phyloP scores from a whole-genome alignment of 1,284 basidiomycete species.

The Calocybe gambosa region DNA sequence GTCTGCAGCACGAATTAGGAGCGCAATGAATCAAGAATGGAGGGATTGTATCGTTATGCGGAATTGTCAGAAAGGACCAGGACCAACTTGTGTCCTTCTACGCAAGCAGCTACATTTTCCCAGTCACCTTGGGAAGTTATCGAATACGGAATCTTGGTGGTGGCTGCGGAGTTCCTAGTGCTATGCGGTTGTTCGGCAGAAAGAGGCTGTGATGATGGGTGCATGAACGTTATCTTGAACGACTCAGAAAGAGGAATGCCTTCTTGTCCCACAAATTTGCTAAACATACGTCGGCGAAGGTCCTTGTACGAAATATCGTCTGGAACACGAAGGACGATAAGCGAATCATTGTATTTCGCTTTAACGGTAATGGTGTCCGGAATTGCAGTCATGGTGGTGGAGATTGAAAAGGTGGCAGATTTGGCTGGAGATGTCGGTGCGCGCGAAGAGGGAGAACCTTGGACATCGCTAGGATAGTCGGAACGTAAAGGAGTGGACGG shows the following conservation, averaged over 20 bases:
- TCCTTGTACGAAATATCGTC: slow-evolving; percentile 40
- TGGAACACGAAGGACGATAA: slow-evolving; percentile 54
- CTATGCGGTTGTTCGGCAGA: slow-evolving; percentile 1
- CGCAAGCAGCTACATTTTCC: slow-evolving; percentile 28
- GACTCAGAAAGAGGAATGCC: slow-evolving; percentile 42
- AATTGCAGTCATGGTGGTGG: slow-evolving; percentile 19
- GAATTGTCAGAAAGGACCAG: slow-evolving; percentile 30
- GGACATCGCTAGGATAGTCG: slow-evolving; percentile 12
- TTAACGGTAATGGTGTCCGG: slow-evolving; percentile 50
- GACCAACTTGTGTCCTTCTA: slow-evolving; percentile 31
- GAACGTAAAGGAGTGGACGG: slow-evolving; percentile 24
- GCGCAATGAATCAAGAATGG: background rate
- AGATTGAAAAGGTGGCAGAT: slow-evolving; percentile 24
- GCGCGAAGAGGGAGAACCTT: slow-evolving; percentile 18
- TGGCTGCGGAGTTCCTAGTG: slow-evolving; percentile 16
- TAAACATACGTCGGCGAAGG: slow-evolving; percentile 48
- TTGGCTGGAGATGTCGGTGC: slow-evolving; percentile 22
- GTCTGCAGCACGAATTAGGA: background rate
- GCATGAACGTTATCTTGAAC: slow-evolving; percentile 48
- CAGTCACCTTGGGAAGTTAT: slow-evolving; percentile 35
- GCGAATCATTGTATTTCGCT: slow-evolving; percentile 52
- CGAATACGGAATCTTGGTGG: slow-evolving; percentile 24
- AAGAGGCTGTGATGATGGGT: slow-evolving; percentile 20
- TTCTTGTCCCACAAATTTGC: slow-evolving; percentile 59
- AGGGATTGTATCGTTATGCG: slow-evolving; percentile 4